These are phyloP conservation scores for Calvatia gigantea DNA, from an alignment of 768 basidiomycete species.

Conservation along the genomic window DNA sequence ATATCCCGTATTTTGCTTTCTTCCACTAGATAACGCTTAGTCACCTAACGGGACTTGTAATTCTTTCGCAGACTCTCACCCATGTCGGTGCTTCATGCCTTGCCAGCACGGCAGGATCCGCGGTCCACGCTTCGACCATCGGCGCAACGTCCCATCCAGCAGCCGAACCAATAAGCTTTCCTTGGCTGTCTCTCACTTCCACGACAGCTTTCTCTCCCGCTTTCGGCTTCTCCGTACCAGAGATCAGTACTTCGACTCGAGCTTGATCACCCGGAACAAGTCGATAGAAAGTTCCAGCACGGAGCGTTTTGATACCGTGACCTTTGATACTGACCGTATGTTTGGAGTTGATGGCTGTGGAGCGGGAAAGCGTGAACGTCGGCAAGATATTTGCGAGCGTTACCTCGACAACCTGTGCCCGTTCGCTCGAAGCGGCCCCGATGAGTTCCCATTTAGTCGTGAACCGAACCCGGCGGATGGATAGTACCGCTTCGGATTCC, in stretches of 20 bases:
- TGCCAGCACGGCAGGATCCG: constrained; percentile 30
- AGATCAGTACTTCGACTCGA: constrained; percentile 44
- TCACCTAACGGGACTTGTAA: background rate
- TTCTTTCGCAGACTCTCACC: too few relatives aligned
- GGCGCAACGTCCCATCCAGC: constrained; percentile 34
- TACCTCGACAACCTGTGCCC: constrained; percentile 47
- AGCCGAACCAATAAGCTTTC: constrained; percentile 30
- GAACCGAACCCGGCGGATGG: constrained; percentile 40
- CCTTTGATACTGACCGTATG: constrained; percentile 36
- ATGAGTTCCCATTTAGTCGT: constrained; percentile 44
- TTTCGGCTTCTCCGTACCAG: constrained; percentile 22
- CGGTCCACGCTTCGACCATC: constrained; percentile 37
- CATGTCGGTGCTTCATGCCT: constrained; percentile 53
- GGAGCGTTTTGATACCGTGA: constrained; percentile 37
- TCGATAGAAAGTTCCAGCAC: constrained; percentile 38
- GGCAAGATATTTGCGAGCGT: constrained; percentile 50
- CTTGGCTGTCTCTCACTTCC: constrained; percentile 29
- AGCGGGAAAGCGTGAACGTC: constrained; percentile 19
- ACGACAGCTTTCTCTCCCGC: constrained; percentile 25
- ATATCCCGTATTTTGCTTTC: constrained; percentile 53
- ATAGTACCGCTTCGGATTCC: constrained; percentile 25
- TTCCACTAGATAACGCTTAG: constrained; percentile 32
- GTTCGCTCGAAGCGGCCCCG: constrained; percentile 17
- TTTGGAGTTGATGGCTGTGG: constrained; percentile 27
- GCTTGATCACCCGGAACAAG: constrained; percentile 49